Base-by-base conservation (phyloP, 768 basidiomycete genomes). In the Mycena filopes region DNA sequence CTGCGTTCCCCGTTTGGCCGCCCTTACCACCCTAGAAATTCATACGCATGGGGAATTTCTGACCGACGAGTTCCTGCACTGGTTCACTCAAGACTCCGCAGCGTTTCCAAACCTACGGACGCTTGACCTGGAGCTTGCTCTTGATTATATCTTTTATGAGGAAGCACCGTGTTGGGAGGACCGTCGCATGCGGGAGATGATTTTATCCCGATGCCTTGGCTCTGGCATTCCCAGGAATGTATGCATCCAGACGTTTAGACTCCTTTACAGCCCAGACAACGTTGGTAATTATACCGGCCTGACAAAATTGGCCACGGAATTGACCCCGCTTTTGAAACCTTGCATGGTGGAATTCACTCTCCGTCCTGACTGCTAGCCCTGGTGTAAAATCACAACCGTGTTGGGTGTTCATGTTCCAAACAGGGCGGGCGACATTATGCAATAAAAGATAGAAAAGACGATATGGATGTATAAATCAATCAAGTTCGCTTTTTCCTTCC, bases 311-410 rank as follows among this genome's bases (percentile, higher is more conserved):
- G 47, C 56, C 31, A 16, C 46, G 2, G 56, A 36, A 58, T 15
- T 58, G 9, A 21, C 23, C 2, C 43, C 43, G 3, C 43, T 46
- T n/a, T 4, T 48, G 4, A 16, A 23, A 23, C 46, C 4, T 25
- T 2, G 33, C 18, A 58, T 48, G 36, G 33, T 26, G 2, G 26
- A 48, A 46, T 51, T 23, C 31, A 21, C 13, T 12, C 33, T 51
- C 20, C 33, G n/a, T 36, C 6, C 21, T 2, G 13, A 38, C 31
- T 84, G 43, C 43, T 45, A 8, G 43, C n/a, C 25, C 25, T 23
- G n/a, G 7, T 33, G 18, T 33, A 13, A 29, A 28, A 15, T 16
- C 9, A 33, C 12, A 16, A 28, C 28, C 43, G 28, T 20, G 2
- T n/a, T n/a, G n/a, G n/a, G n/a, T n/a, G n/a, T n/a, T n/a, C n/a